Base-by-base conservation (phyloP, 768 basidiomycete species). In the Tylopilus subfusipes region DNA sequence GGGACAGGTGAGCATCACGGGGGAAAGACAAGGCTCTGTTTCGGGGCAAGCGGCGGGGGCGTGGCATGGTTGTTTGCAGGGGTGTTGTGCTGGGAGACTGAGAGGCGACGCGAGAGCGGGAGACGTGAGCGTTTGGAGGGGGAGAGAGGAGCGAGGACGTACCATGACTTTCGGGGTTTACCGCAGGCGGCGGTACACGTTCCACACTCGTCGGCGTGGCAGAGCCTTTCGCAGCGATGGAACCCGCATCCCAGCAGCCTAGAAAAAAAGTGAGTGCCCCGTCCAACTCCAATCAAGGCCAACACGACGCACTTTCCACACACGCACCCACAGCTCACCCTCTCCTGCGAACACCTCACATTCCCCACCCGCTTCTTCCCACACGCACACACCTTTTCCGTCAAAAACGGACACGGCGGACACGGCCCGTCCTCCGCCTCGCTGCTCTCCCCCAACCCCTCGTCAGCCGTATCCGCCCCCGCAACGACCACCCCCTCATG, bases 1-100 rank as follows among this genome's bases (percentile, higher is more conserved):
- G 0, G 88, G 75, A 65, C 96, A 98, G 0, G 80, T 76, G 38
- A 95, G 75, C 3, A 77, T 82, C 50, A 93, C 76, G 11, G 82
- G 67, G 0, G 84, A 70, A 24, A 78, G 78, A 64, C 96, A 99
- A 2, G 93, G 84, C 11, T 86, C 81, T 3, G 81, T 77, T 71
- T 97, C 91, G 7, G 85, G 76, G 68, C 97, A 98, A 11, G 82
- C 73, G 0, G 92, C 79, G 0, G 97, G 97, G 2, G 94, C 94
- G 62, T 98, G 97, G 66, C 96, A 98, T 0, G 82, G 76, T 2
- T 76, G 74, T 1, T 82, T 84, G 65, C 90, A 97, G 0, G 89
- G 85, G 58, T 97, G 93, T 10, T 79, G 75, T 7, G 75, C 76
- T 1, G 87, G 88, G 31, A 86, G 72, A 63, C 90, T 90, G 49